Percentiles rank a stretch among this genome's conserved stretches.
phyloP scores from a whole-genome alignment of 257 asterid species.

The Handroanthus guayacan region DNA sequence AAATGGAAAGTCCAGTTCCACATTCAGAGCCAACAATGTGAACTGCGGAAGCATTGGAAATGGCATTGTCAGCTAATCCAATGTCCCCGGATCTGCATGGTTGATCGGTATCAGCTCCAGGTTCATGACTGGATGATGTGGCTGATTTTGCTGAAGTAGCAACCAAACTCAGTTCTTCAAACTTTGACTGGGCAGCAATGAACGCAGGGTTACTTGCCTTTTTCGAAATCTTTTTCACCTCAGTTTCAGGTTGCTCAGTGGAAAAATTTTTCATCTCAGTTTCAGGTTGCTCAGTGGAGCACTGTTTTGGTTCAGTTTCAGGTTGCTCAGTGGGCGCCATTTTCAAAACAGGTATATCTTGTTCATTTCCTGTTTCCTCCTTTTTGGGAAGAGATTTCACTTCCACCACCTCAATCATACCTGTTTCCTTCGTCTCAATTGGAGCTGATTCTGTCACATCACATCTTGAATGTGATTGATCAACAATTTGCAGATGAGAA shows the following conservation, averaged over 20 bases:
- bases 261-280: conserved; percentile 48
- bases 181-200: conserved; percentile 89
- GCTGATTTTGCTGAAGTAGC: conserved; percentile 50
- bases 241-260: conserved; percentile 55
- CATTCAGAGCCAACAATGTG: conserved; percentile 80
- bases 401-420: conserved; percentile 42
- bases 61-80: conserved; percentile 50
- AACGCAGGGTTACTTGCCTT: conserved; percentile 85
- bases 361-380: conserved; percentile 45
- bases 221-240: conserved; percentile 50
- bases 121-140: conserved; percentile 48
- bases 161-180: conserved; percentile 70
- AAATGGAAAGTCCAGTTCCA: conserved; percentile 83
- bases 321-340: conserved; percentile 42
- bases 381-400: conserved; percentile 37
- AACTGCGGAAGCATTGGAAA: conserved; percentile 45
- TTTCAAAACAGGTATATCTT: conserved; percentile 37
- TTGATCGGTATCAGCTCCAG: conserved; percentile 52
- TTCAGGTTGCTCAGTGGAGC: conserved; percentile 45
- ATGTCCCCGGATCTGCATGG: conserved; percentile 47
- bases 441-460: conserved; percentile 47
- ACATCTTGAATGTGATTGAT: conserved; percentile 36
- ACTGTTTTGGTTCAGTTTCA: conserved; percentile 46
- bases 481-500: conserved; percentile 39
- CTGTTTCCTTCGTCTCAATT: conserved; percentile 41